phyloP scores from a whole-genome alignment of 345 rosid species.

The Conringia planisiliqua region DNA sequence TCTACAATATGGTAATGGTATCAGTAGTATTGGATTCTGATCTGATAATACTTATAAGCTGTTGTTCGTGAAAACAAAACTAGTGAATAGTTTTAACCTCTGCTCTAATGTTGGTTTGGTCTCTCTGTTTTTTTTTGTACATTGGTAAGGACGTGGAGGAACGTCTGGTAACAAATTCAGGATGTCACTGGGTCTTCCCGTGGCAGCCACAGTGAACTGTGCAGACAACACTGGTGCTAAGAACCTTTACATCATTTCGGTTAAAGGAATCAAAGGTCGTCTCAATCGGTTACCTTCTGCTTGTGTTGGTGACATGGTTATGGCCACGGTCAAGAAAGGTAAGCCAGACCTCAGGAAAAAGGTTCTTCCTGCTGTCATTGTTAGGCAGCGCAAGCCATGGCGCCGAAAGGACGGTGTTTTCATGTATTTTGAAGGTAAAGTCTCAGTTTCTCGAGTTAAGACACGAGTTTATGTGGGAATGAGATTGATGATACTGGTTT shows the following conservation, averaged over 20 bases:
- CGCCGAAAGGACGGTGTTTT: constrained; percentile 96
- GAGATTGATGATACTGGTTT: neutral
- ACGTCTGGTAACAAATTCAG: constrained; percentile 91
- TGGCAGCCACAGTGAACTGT: constrained; percentile 95
- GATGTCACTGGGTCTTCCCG: constrained; percentile 96
- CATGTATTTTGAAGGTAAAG: constrained; percentile 86
- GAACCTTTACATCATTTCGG: constrained; percentile 93
- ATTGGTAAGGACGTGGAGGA: constrained; percentile 76
- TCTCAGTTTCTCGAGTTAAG: neutral
- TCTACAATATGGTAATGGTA: neutral
- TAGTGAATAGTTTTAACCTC: neutral
- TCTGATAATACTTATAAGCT: neutral
- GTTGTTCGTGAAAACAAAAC: neutral
- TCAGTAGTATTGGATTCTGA: neutral
- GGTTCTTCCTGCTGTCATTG: constrained; percentile 94
- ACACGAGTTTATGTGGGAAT: neutral
- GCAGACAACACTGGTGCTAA: constrained; percentile 95
- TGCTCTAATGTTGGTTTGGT: neutral
- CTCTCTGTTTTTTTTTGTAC: neutral
- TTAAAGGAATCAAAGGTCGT: constrained; percentile 91
- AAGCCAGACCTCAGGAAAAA: constrained; percentile 95
- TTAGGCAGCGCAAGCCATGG: constrained; percentile 95
- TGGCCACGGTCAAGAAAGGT: constrained; percentile 96
- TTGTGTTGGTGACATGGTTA: constrained; percentile 94
- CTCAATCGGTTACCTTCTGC: constrained; percentile 88